A percentile compares a stretch with the other conserved stretches of the same genome.
phyloP scores from a whole-genome alignment of 768 basidiomycete genomes.

The Fomitopsis pulvina region DNA sequence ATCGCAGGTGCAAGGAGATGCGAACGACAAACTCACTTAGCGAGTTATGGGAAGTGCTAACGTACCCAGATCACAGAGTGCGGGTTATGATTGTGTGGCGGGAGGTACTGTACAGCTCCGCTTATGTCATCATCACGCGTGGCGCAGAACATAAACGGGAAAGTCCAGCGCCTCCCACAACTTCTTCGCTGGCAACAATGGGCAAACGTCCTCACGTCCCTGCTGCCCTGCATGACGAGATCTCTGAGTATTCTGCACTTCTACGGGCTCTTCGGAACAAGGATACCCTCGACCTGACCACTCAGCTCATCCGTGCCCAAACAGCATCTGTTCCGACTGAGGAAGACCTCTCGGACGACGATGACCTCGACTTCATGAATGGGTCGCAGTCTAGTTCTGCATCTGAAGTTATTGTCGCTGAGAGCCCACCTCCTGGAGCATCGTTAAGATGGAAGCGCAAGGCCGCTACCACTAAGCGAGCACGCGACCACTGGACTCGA shows the following conservation, averaged over 20 bases:
- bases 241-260: constrained; percentile 61
- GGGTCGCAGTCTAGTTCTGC: constrained; percentile 8
- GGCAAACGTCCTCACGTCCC: constrained; percentile 43
- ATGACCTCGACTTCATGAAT: constrained; percentile 15
- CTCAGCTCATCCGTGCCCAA: constrained; percentile 36
- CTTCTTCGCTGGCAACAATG: constrained; percentile 11
- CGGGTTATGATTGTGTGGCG: constrained; percentile 8
- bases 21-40: constrained; percentile 18
- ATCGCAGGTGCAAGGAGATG: not conserved
- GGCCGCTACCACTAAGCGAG: constrained; percentile 2
- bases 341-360: constrained; percentile 18
- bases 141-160: not conserved
- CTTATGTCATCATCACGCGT: constrained; percentile 19
- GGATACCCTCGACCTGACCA: constrained; percentile 49
- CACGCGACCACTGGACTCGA: constrained; percentile 56
- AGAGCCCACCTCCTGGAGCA: not conserved
- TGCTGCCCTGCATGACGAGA: constrained; percentile 50
- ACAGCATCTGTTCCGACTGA: constrained; percentile 5
- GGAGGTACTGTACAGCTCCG: constrained; percentile 24
- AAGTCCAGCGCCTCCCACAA: not conserved
- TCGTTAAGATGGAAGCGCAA: not conserved
- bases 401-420: not conserved
- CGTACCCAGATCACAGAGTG: not conserved
- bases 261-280: constrained; percentile 57
- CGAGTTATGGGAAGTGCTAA: constrained; percentile 25